phyloP scores from a whole-genome alignment of 2,329 filamentous ascomycete genomes.

The Fusarium euwallaceae region DNA sequence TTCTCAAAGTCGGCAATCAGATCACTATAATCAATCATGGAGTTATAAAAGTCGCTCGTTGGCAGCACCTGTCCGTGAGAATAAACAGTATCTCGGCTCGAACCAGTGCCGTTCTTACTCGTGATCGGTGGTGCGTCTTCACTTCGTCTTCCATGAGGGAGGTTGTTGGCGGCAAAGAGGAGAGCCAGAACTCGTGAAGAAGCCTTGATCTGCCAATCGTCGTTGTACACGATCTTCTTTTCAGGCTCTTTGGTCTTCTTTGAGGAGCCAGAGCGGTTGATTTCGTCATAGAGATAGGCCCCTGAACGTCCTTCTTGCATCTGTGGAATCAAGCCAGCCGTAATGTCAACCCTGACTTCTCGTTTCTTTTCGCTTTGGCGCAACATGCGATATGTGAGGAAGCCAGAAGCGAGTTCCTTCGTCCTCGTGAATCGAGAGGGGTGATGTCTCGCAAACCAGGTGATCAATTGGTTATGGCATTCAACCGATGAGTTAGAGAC shows the following conservation, averaged over 20 bases:
- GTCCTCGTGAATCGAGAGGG: slow-evolving; percentile 75
- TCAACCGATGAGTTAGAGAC: slow-evolving; percentile 80
- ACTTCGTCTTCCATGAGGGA: slow-evolving; percentile 54
- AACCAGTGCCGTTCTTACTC: slow-evolving; percentile 44
- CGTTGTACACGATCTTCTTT: slow-evolving; percentile 74
- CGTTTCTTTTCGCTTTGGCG: slow-evolving; percentile 78
- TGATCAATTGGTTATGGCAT: slow-evolving; percentile 81
- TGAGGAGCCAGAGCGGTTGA: slow-evolving; percentile 66
- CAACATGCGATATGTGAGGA: slow-evolving; percentile 83
- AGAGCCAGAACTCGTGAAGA: slow-evolving; percentile 84
- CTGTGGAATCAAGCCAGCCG: slow-evolving; percentile 78
- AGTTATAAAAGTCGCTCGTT: slow-evolving; percentile 89
- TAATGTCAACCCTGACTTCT: slow-evolving; percentile 70
- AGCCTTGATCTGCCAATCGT: slow-evolving; percentile 92
- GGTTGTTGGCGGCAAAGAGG: slow-evolving; percentile 84
- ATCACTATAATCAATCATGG: slow-evolving; percentile 87
- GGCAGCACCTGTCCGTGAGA: slow-evolving; percentile 76
- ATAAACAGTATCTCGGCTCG: slow-evolving; percentile 46
- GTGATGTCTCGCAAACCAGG: slow-evolving; percentile 82
- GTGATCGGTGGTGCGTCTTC: slow-evolving; percentile 40
- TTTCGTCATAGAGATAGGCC: slow-evolving; percentile 82
- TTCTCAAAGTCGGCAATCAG: slow-evolving; percentile 87
- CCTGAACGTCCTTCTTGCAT: slow-evolving; percentile 76
- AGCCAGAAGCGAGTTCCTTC: slow-evolving; percentile 83
- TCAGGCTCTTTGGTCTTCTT: slow-evolving; percentile 69